phyloP scores from a whole-genome alignment of 164 flowering plant genomes.

The Taxillus chinensis region DNA sequence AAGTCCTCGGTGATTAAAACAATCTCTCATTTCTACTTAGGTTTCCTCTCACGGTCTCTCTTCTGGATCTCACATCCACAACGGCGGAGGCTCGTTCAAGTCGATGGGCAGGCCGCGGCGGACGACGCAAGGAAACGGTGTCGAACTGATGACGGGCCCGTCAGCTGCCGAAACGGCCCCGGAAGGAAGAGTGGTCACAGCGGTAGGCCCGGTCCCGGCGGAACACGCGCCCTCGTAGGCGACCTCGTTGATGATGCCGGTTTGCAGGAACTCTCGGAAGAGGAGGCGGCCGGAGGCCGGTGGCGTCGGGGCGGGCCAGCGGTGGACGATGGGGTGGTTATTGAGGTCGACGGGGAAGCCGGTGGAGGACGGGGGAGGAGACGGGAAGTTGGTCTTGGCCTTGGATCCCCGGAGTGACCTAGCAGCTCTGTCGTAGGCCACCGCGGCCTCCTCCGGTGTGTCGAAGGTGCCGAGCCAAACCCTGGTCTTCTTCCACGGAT shows the following conservation, averaged over 20 bases:
- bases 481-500: conserved; percentile 3
- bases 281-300: neutral
- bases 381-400: conserved; percentile 3
- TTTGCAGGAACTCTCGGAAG: neutral
- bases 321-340: neutral
- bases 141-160: neutral
- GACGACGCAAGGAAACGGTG: neutral
- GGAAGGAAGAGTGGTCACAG: neutral
- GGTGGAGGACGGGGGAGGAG: neutral
- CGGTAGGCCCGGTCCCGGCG: neutral
- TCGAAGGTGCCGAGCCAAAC: conserved; percentile 4
- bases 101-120: neutral
- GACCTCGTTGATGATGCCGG: neutral
- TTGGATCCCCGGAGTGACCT: conserved; percentile 3
- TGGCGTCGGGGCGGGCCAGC: neutral
- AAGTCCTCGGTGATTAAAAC: too few species aligned
- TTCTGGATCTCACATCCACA: neutral
- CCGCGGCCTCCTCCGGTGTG: conserved; percentile 3
- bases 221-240: neutral
- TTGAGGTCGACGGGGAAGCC: neutral
- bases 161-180: neutral
- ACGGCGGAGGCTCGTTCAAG: neutral
- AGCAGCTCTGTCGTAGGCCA: conserved; percentile 3
- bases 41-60: too few species aligned
- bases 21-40: too few species aligned